phyloP scores from a whole-genome alignment of 352 stramenopile species.

The Globisporangium nagaii region DNA sequence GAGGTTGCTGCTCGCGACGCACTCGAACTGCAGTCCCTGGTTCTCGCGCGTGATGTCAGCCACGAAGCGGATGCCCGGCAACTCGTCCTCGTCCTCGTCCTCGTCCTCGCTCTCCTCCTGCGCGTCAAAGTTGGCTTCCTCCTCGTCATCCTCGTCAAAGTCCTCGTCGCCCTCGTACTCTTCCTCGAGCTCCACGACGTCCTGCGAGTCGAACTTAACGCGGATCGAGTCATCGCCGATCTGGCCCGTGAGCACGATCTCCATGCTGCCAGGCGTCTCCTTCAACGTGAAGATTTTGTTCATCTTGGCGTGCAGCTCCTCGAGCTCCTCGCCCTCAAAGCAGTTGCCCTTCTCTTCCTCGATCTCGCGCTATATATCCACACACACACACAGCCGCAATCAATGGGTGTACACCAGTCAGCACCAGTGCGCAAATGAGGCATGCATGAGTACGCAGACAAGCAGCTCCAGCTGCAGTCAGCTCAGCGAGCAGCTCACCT shows the following conservation, averaged over 20 bases:
- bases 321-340: slow-evolving; percentile 68
- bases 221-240: slow-evolving; percentile 50
- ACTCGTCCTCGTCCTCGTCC: slow-evolving; percentile 58
- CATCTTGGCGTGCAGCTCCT: slow-evolving; percentile 62
- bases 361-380: slow-evolving; percentile 50
- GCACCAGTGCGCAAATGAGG: too few species aligned
- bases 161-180: slow-evolving; percentile 56
- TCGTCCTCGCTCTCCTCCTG: slow-evolving; percentile 35
- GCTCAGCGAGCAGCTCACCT: slow-evolving; percentile 15
- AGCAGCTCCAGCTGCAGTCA: too few species aligned
- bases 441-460: too few species aligned
- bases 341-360: slow-evolving; percentile 83
- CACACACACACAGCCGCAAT: neutral
- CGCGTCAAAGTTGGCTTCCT: slow-evolving; percentile 22
- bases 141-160: slow-evolving; percentile 37
- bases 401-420: too few species aligned
- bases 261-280: slow-evolving; percentile 58
- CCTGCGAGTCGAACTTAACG: slow-evolving; percentile 80
- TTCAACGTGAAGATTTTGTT: slow-evolving; percentile 58
- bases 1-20: slow-evolving; percentile 73
- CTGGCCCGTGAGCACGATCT: slow-evolving; percentile 52
- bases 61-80: slow-evolving; percentile 74
- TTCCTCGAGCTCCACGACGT: slow-evolving; percentile 63
- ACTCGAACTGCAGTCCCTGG: slow-evolving; percentile 76
- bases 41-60: slow-evolving; percentile 69